These are phyloP conservation scores for Claviceps humidiphila DNA, from an alignment of 2,329 filamentous ascomycete genomes.

Conservation along the genomic window DNA sequence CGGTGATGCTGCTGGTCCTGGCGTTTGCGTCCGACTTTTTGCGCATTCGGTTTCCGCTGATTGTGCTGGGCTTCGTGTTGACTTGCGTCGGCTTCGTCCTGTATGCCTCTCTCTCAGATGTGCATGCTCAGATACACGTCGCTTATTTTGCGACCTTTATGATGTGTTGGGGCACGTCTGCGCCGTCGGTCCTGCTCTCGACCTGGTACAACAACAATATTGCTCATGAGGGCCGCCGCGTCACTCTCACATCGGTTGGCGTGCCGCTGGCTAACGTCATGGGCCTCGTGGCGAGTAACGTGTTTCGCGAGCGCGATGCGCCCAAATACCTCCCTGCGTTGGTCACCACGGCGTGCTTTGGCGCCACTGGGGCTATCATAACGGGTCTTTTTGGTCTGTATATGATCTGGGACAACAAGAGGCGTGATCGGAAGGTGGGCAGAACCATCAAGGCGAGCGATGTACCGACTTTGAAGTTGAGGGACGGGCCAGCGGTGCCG, in stretches of 20 bases:
- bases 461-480: conserved; percentile 35
- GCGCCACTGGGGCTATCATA: conserved; percentile 43
- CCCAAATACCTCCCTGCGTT: conserved; percentile 55
- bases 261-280: conserved; percentile 67
- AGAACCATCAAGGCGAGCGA: conserved; percentile 30
- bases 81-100: conserved; percentile 70
- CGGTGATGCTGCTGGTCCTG: conserved; percentile 56
- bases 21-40: conserved; percentile 57
- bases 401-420: conserved; percentile 44
- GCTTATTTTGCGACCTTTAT: conserved; percentile 69
- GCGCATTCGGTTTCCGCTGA: conserved; percentile 59
- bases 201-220: conserved; percentile 70
- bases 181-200: conserved; percentile 56
- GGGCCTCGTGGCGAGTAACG: conserved; percentile 56
- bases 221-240: conserved; percentile 59
- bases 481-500: conserved; percentile 31
- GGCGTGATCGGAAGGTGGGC: conserved; percentile 40
- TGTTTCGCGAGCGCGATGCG: conserved; percentile 50
- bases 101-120: conserved; percentile 55
- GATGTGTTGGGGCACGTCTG: conserved; percentile 71
- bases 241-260: conserved; percentile 56
- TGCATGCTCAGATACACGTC: conserved; percentile 44
- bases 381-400: conserved; percentile 41
- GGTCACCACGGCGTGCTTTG: conserved; percentile 52
- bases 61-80: conserved; percentile 58